Evolutionary conservation across 345 rosid species (phyloP), one percentile per base, ranked within the genome.

Genomic region (Citrus australasica): DNA sequence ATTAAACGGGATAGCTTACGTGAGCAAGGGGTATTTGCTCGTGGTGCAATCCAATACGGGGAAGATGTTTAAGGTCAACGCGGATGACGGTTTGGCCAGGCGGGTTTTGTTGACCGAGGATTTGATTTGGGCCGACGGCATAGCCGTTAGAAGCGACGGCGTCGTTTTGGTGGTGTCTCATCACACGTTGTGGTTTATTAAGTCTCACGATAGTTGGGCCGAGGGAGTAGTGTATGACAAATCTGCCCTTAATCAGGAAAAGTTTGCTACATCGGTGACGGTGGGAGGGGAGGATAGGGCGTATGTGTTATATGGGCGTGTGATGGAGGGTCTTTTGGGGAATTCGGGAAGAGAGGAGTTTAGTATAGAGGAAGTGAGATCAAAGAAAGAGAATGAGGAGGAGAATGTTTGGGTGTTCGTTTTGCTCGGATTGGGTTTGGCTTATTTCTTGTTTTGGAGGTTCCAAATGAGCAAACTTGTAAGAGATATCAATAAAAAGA

Each of bases 1-100:
- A 4, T 76, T 92, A 55, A 92, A 92, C 81, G 97, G 98, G 55
- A 82, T 95, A 67, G 90, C 88, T 51, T 89, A 93, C 87, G 80
- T 85, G 79, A 92, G 93, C 88, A 93, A 89, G 66, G 97, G 99
- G 2, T 93, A 89, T 79, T 81, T 93, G 22, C 77, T 93, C 42
- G 97, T 88, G 83, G 94, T 89, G 66, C 98, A 95, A 77, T 83
- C 89, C 69, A 95, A 92, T 80, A 93, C 99, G 27, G 98, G 98
- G 22, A 93, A 89, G 87, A 58, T 93, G 88, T 92, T 91, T 83
- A 93, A 90, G 80, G 98, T 93, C 4, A 93, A 95, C 59, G 92
- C 70, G 61, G 97, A 85, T 1, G 87, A 70, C 70, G 98, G 98
- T 19, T 70, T 68, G 64, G 98, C 92, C 21, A 91, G 86, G 88